These are phyloP conservation scores for Vinca minor DNA, from an alignment of 257 asterid genomes.

Conservation along the genomic window DNA sequence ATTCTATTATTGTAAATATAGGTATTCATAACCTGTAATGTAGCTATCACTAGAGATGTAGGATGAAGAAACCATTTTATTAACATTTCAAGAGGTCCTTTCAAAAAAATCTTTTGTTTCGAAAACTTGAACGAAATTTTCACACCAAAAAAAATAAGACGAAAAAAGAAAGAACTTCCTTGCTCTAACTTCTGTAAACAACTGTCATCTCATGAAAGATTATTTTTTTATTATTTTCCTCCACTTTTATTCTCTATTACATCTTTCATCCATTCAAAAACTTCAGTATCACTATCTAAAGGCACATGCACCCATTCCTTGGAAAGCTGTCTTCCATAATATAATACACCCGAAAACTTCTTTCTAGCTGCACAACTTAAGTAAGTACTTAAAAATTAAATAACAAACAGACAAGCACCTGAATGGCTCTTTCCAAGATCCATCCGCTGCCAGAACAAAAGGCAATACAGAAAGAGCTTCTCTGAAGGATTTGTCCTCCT, in stretches of 20 bases:
- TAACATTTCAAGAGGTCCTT: background rate
- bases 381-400: background rate
- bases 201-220: background rate
- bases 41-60: background rate
- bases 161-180: background rate
- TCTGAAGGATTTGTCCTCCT: slow-evolving; percentile 56
- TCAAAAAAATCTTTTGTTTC: background rate
- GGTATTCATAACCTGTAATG: too few relatives aligned
- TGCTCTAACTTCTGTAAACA: background rate
- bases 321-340: background rate
- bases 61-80: background rate
- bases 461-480: slow-evolving; percentile 48
- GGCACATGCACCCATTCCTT: background rate
- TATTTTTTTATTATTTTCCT: background rate
- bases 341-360: background rate
- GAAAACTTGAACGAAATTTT: background rate
- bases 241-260: background rate
- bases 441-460: slow-evolving; percentile 66
- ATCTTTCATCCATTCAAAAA: background rate
- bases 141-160: too few relatives aligned
- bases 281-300: background rate
- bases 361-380: background rate
- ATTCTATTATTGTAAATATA: background rate
- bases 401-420: slow-evolving; percentile 40
- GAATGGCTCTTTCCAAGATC: slow-evolving; percentile 81